Evolutionary conservation across 805 yeast species (phyloP), one percentile per base, ranked within the genome.

Genomic region (Ascoidea rubescens): DNA sequence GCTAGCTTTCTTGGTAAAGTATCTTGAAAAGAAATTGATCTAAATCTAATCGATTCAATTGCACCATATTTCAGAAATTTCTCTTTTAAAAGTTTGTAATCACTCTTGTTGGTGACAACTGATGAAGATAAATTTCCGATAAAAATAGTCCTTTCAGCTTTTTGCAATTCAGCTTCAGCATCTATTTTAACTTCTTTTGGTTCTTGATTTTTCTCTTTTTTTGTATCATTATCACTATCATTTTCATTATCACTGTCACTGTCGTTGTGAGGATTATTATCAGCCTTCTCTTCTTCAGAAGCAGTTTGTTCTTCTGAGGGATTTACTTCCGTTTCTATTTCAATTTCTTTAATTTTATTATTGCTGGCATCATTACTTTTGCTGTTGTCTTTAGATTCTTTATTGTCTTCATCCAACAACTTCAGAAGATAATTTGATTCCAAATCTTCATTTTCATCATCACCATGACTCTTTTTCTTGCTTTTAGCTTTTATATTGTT

Each of bases 1-100:
- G 99, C 98, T 44, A 87, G 89, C 62, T 89, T 91, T 64, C 97
- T 78, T 52, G 98, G 98, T 50, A 89, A 72, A 42, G 85, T 81
- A 62, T 89, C 95, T 52, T 84, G 80, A 57, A 90, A 87, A 2
- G 96, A 87, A 58, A 93, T 84, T 2, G 97, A 89, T 68, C 99
- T 78, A 72, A 89, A 93, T 65, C 99, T 76, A 50, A 89, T 73
- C 10, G 96, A 85, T 49, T 79, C 82, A 50, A 91, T 71, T 28
- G 53, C 53, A 49, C 70, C 70, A 52, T 53, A 64, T 45, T 69
- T 62, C 37, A 66, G 62, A 58, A 91, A 85, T n/a, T 76, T 67
- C 56, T 71, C 71, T 64, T 86, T 85, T 67, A 91, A 83, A 51
- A 71, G 65, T 61, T 81, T 85, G 61, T 78, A 78, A 10, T 71